phyloP scores from a whole-genome alignment of 164 flowering plant species.

The Chloranthus sessilifolius region DNA sequence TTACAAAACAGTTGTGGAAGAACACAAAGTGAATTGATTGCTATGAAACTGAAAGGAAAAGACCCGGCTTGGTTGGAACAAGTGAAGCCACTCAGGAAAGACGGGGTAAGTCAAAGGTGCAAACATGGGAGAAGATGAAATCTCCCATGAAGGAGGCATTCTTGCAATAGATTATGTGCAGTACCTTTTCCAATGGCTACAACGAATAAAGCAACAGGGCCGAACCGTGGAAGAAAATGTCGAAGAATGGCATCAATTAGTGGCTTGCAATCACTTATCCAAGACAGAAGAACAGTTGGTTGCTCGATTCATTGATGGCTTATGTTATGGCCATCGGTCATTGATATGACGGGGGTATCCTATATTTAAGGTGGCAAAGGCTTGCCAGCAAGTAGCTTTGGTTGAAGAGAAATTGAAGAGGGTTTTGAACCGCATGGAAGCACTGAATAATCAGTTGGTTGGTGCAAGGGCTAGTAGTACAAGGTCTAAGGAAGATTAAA shows the following conservation, averaged over 20 bases:
- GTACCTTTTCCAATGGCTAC: not conserved
- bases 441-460: no score
- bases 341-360: not conserved
- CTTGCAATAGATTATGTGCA: not conserved
- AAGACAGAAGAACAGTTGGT: not conserved
- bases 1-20: not conserved
- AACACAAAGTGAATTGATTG: not conserved
- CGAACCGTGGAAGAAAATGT: not conserved
- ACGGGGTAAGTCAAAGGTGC: slow-evolving; percentile 2
- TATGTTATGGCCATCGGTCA: not conserved
- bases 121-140: slow-evolving; percentile 1
- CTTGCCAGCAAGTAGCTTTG: not conserved
- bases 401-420: no score
- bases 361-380: not conserved
- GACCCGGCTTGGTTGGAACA: slow-evolving; percentile 9
- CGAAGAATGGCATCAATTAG: not conserved
- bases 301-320: not conserved
- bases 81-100: not conserved
- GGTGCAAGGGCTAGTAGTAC: no score
- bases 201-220: not conserved
- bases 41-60: not conserved
- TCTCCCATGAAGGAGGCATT: not conserved
- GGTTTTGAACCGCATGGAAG: no score
- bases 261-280: not conserved
- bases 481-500: no score